Evolutionary conservation across 805 yeast species (phyloP).

Genomic region (Myxozyma mucilagina): DNA sequence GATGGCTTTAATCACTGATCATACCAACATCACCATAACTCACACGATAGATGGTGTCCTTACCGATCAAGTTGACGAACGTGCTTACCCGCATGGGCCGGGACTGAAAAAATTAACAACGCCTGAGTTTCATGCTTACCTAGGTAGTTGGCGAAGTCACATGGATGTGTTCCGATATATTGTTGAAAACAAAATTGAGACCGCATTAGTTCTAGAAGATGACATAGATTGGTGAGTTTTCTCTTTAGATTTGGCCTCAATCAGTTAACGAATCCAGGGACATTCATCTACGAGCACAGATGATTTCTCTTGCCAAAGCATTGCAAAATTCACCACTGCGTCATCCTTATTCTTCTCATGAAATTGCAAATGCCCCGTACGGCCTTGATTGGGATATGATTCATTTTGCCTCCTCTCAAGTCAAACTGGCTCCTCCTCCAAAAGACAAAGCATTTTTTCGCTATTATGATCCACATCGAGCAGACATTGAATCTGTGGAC

Average conservation of each 20-base stretch:
- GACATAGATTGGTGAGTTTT: slow-evolving; percentile 15
- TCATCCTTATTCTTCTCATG: slow-evolving; percentile 3
- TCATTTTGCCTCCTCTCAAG: slow-evolving; percentile 9
- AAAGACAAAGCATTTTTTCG: neutral
- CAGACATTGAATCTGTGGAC: neutral
- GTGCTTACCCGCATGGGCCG: slow-evolving; percentile 7
- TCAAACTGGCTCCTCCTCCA: slow-evolving; percentile 1
- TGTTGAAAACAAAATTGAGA: slow-evolving; percentile 17
- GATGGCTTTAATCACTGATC: slow-evolving; percentile 9
- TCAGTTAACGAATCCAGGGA: neutral
- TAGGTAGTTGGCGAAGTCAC: slow-evolving; percentile 18
- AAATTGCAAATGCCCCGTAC: slow-evolving; percentile 13
- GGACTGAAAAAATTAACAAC: slow-evolving; percentile 4
- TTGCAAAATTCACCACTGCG: slow-evolving; percentile 5
- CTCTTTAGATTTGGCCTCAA: neutral
- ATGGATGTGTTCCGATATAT: slow-evolving; percentile 8
- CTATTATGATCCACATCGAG: slow-evolving; percentile 8
- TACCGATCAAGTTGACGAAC: slow-evolving; percentile 3
- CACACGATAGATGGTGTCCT: slow-evolving; percentile 7
- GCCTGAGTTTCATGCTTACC: neutral
- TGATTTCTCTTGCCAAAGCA: slow-evolving; percentile 2
- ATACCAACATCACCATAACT: slow-evolving; percentile 7
- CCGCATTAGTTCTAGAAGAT: slow-evolving; percentile 15
- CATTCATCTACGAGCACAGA: neutral
- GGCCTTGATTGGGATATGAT: slow-evolving; percentile 23